Percentiles rank a stretch among this genome's conserved stretches.
These are phyloP conservation scores for Aspergillus panamensis DNA, from an alignment of 495 filamentous ascomycete species.

Conservation along the genomic window DNA sequence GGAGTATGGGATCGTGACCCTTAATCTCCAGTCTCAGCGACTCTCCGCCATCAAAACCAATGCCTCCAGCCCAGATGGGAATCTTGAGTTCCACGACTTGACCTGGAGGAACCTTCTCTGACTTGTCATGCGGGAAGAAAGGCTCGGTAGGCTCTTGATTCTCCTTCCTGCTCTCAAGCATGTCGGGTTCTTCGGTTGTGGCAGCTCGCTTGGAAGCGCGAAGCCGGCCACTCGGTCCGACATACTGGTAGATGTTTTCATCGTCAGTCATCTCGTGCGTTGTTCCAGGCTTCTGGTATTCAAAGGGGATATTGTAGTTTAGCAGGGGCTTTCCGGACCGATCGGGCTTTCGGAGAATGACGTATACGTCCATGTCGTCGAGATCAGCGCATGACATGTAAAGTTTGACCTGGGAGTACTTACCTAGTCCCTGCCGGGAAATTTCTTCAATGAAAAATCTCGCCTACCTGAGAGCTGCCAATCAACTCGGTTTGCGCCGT, in stretches of 20 bases:
- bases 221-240: conserved; percentile 29
- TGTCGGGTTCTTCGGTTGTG: conserved; percentile 12
- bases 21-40: conserved; percentile 2
- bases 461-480: conserved; percentile 26
- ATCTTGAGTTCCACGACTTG: conserved; percentile 19
- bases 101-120: conserved; percentile 24
- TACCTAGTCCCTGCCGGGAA: too few relatives aligned
- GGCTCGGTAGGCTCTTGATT: conserved; percentile 5
- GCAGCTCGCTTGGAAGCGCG: conserved; percentile 29
- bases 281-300: neutral
- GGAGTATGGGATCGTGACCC: conserved; percentile 12
- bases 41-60: conserved; percentile 13
- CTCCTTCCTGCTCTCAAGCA: neutral
- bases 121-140: conserved; percentile 23
- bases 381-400: conserved; percentile 32
- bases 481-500: conserved; percentile 24
- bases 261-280: conserved; percentile 14
- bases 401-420: too few relatives aligned
- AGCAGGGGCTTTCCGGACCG: conserved; percentile 23
- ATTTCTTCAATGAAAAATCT: too few relatives aligned
- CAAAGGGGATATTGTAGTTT: conserved; percentile 28
- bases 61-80: conserved; percentile 15
- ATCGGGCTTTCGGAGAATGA: conserved; percentile 32
- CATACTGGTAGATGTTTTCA: conserved; percentile 21
- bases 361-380: conserved; percentile 38